Base-by-base conservation (phyloP, 306 rosid species). In the Dalbergia cochinchinensis region DNA sequence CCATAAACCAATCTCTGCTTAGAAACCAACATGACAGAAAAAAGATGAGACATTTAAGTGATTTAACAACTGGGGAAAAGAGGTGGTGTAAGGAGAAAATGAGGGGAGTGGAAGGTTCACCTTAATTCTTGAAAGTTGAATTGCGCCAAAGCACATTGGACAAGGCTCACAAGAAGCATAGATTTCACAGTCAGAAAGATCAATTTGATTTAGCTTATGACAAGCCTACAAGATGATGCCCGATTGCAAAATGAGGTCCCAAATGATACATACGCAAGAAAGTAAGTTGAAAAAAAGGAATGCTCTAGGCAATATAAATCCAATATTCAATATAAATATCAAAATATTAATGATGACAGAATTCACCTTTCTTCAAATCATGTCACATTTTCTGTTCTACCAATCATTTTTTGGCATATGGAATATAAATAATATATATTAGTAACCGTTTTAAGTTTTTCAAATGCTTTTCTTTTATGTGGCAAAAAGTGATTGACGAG, bases 101-200 rank as follows among this genome's bases (percentile, higher is more conserved):
- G 57, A 69, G 34, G 19, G 64, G 50, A 50, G 73, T 8, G 7
- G 44, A 31, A 66, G 76, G 50, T 35, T 65, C 54, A 89, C 97
- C 98, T 92, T 94, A 44, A 94, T 80, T 83, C 96, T 87, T 72
- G 98, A 92, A 73, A 94, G 92, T 74, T 89, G 92, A 80, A 94
- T 92, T 15, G 98, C 98, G 15, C 97, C 97, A 35, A 94, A 94
- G 85, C 98, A 94, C 98, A 91, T 94, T 41, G 98, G 97, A 84
- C 98, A 94, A 77, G 98, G 97, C 84, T 94, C 98, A 67, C 98
- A 94, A 34, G 97, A 94, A 15, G 98, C 92, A 80, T 92, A 94
- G 76, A 94, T 92, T 78, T 94, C 98, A 39, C 97, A 94, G 71
- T 89, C 92, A 33, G 97, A 80, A 31, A 94, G 98, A 74, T 86